phyloP scores from a whole-genome alignment of 2,329 filamentous ascomycete genomes.

The Teratosphaeria gauchensis region DNA sequence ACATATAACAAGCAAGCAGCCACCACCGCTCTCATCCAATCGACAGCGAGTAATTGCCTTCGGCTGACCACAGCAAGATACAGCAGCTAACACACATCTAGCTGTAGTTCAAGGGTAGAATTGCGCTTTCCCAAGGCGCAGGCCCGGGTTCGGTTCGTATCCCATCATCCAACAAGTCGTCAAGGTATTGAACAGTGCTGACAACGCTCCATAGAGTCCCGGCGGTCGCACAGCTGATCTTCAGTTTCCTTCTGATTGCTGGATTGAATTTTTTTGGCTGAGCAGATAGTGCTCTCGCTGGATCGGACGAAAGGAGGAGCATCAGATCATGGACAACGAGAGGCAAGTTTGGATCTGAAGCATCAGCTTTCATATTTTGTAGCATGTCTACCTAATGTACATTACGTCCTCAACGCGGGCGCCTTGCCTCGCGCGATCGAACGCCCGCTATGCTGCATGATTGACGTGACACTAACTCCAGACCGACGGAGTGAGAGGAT shows the following conservation, averaged over 20 bases:
- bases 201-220: neutral
- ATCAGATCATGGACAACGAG: too few relatives aligned
- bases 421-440: neutral
- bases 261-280: too few relatives aligned
- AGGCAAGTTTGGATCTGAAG: too few relatives aligned
- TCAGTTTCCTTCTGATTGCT: too few relatives aligned
- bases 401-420: neutral
- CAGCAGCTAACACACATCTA: too few relatives aligned
- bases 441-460: constrained; percentile 1
- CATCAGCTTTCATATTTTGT: neutral
- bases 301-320: too few relatives aligned
- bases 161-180: neutral
- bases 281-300: too few relatives aligned
- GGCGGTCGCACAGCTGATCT: neutral
- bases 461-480: neutral
- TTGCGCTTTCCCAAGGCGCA: neutral
- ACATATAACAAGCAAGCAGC: too few relatives aligned
- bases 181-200: neutral
- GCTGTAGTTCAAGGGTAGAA: neutral
- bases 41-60: too few relatives aligned
- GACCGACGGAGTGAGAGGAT: constrained; percentile 18
- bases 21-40: too few relatives aligned
- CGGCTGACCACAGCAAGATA: too few relatives aligned
- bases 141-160: neutral
- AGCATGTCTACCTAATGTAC: constrained; percentile 4